A percentile compares a stretch with the other conserved stretches of the same genome.
Conservation (phyloP, 2,329 filamentous ascomycete species). For the Talaromyces funiculosus region DNA sequence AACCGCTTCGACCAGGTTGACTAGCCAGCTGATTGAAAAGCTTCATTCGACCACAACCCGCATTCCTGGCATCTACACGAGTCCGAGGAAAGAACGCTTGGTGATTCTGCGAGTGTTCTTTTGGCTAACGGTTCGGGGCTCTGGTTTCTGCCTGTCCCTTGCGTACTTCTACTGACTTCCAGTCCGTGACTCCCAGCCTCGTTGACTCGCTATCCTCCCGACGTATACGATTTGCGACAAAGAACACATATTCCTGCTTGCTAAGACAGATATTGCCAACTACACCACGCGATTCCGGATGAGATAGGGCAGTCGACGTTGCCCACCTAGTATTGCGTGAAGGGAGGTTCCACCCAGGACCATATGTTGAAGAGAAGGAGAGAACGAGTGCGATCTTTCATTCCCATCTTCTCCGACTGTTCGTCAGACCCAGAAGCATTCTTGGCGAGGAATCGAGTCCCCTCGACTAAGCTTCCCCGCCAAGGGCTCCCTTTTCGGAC, state of each 20-base stretch:
- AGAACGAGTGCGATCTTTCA: conserved; percentile 37
- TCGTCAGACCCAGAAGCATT: conserved; percentile 2
- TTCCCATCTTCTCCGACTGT: conserved; percentile 24
- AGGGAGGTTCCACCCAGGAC: conserved; percentile 32
- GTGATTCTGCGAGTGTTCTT: conserved; percentile 7
- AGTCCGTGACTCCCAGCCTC: background rate
- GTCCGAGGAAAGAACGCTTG: background rate
- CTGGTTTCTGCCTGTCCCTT: conserved; percentile 2
- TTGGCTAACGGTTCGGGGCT: conserved; percentile 14
- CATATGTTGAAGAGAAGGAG: conserved; percentile 48
- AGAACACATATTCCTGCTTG: background rate
- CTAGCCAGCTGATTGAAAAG: conserved; percentile 16
- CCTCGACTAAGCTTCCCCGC: conserved; percentile 22
- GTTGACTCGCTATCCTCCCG: background rate
- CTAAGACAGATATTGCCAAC: background rate
- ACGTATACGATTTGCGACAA: background rate
- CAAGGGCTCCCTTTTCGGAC: conserved; percentile 34
- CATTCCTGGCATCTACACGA: conserved; percentile 6
- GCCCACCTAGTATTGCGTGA: conserved; percentile 8
- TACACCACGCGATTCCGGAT: background rate
- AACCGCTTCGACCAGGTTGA: conserved; percentile 26
- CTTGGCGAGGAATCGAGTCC: conserved; percentile 16
- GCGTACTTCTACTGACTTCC: background rate
- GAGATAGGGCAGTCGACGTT: conserved; percentile 14
- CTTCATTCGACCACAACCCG: conserved; percentile 20